Evolutionary conservation across 768 basidiomycete species (phyloP).

Genomic region (Boletus bicolor): DNA sequence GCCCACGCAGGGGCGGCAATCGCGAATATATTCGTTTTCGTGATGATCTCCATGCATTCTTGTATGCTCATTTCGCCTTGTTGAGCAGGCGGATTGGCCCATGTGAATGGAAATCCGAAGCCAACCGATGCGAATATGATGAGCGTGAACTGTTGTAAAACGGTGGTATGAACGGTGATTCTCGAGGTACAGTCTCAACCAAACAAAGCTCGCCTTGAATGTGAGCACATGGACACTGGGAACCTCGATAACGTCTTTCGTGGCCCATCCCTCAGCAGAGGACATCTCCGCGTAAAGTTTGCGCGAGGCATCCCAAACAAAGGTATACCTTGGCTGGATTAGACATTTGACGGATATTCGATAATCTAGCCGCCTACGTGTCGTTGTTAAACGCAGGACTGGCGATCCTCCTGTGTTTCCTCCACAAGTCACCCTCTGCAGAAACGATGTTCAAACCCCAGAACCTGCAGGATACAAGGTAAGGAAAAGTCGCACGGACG

Average conservation of each 20-base stretch:
- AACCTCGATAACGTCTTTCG: constrained; percentile 16
- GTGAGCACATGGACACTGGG: constrained; percentile 15
- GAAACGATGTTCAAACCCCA: constrained; percentile 21
- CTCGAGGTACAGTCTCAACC: not conserved
- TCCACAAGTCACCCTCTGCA: constrained; percentile 16
- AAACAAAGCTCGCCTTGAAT: constrained; percentile 14
- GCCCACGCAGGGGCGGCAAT: constrained; percentile 18
- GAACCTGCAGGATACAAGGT: constrained; percentile 7
- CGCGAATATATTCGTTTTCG: constrained; percentile 13
- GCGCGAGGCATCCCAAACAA: constrained; percentile 20
- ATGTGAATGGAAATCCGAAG: constrained; percentile 25
- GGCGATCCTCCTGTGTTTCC: constrained; percentile 18
- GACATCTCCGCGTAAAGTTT: constrained; percentile 22
- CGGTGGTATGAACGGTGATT: not conserved
- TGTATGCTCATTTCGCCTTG: constrained; percentile 19
- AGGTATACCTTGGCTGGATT: constrained; percentile 14
- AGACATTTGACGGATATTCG: not conserved
- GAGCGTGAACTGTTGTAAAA: constrained; percentile 16
- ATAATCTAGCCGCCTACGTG: constrained; percentile 12
- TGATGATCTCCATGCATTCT: constrained; percentile 20
- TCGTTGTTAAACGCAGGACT: constrained; percentile 25
- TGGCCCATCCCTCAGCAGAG: constrained; percentile 15
- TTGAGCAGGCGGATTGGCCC: constrained; percentile 14
- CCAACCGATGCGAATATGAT: constrained; percentile 22
- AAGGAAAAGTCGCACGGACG: not conserved